A percentile compares a stretch with the other conserved stretches of the same genome.
Conservation (phyloP, 1,284 basidiomycete species). For the Stygiomarasmius scandens region DNA sequence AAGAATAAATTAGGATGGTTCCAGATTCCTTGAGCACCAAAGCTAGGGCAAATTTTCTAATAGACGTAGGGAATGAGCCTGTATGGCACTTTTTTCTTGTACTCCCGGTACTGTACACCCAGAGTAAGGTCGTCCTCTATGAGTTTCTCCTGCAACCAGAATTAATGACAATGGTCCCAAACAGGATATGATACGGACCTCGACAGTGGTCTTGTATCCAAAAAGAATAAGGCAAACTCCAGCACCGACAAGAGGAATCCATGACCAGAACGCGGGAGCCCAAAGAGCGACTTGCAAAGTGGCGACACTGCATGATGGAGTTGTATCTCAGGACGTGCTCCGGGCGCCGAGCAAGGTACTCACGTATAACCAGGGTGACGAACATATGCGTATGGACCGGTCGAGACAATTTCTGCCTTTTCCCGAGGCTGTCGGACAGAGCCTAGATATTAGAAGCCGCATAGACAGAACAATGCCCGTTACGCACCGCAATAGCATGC, state of each 20-base stretch:
- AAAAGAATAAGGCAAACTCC: not conserved
- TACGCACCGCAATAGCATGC: slow-evolving; percentile 11
- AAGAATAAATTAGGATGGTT: no score
- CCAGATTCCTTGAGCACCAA: no score
- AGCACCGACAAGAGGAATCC: slow-evolving; percentile 1
- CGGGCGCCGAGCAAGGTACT: not conserved
- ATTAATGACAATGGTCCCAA: not conserved
- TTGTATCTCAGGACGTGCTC: no score
- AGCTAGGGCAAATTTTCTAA: slow-evolving; percentile 25
- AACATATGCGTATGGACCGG: not conserved
- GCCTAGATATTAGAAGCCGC: no score
- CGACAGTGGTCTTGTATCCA: not conserved
- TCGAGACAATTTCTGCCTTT: slow-evolving; percentile 1
- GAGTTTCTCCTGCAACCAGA: slow-evolving; percentile 26
- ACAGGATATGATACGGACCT: not conserved
- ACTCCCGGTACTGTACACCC: slow-evolving; percentile 33
- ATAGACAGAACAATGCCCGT: no score
- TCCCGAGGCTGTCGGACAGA: not conserved
- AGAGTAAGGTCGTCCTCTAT: slow-evolving; percentile 31
- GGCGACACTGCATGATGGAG: not conserved
- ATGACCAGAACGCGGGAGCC: slow-evolving; percentile 6
- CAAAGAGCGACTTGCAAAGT: not conserved
- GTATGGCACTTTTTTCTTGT: slow-evolving; percentile 33
- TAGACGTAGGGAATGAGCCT: slow-evolving; percentile 38
- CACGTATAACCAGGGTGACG: not conserved